Conservation (phyloP, 768 basidiomycete species). For the Russula dissimulans region DNA sequence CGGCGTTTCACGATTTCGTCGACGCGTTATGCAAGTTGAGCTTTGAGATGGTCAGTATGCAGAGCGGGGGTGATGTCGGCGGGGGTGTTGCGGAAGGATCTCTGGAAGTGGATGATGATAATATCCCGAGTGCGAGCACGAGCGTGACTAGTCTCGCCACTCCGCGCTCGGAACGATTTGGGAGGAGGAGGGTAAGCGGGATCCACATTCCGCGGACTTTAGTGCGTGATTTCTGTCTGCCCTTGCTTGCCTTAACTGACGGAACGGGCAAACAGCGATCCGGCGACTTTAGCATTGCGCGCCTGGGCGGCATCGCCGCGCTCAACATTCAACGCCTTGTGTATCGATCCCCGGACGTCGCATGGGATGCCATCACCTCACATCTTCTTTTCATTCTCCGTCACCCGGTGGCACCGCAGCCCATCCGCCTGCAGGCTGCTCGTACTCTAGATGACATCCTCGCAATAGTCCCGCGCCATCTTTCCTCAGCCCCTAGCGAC, state of each 20-base stretch:
- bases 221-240: constrained; percentile 35
- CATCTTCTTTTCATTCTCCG: constrained; percentile 76
- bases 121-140: constrained; percentile 28
- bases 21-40: constrained; percentile 76
- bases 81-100: neutral
- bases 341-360: constrained; percentile 69
- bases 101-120: constrained; percentile 26
- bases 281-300: constrained; percentile 89
- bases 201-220: constrained; percentile 75
- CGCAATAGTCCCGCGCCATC: constrained; percentile 62
- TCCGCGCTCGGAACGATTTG: constrained; percentile 41
- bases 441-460: constrained; percentile 81
- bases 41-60: constrained; percentile 89
- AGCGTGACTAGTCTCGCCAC: constrained; percentile 33
- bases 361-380: constrained; percentile 73
- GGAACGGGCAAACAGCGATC: constrained; percentile 43
- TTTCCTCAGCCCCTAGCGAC: constrained; percentile 44
- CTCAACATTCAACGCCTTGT: constrained; percentile 86
- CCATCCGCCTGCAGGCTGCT: constrained; percentile 83
- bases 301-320: constrained; percentile 68
- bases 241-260: neutral
- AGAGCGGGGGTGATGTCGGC: constrained; percentile 33
- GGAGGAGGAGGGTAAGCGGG: constrained; percentile 56
- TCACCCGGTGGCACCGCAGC: constrained; percentile 56
- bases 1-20: constrained; percentile 71